Base-by-base conservation (phyloP, 2,329 filamentous ascomycete species). In the Fusarium graminum region DNA sequence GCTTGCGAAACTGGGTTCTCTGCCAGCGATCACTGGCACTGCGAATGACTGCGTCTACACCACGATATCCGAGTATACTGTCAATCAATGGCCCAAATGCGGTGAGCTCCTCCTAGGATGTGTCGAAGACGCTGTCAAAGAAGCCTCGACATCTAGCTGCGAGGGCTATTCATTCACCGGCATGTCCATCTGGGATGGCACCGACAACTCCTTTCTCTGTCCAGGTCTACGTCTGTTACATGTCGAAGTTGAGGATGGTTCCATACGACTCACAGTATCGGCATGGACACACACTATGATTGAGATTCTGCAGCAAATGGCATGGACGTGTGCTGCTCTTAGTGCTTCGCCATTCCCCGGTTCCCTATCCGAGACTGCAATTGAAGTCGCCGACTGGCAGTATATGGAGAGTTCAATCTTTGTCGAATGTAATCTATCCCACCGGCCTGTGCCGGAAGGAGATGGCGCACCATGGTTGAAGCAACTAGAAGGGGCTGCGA, bases 161-260 rank as follows among this genome's bases (percentile, higher is more conserved):
- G 62, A 73, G 7, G 74, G 72, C 1, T 65, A 70, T 10, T 29
- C 65, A 7, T 76, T 74, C 51, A 61, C 68, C 0, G 77, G 77
- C 39, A 77, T 79, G 74, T 75, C 76, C 2, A 68, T 79, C 6
- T 79, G 77, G 76, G 77, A 79, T 30, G 75, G 71, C 19, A 74
- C 68, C 4, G 72, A 74, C 3, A 65, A 69, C 4, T 63, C 65
- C 0, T 55, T 65, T 4, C 65, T 67, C 8, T 78, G 74, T 19
- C 72, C 75, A 0, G 74, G 77, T 14, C 55, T 79, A 3, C 70
- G 77, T 3, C 69, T 78, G 3, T 47, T 79, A 2, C 77, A 79
- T 25, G 43, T 79, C 1, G 77, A 79, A 55, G 65, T 78, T 4
- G 77, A 79, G 42, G 71, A 74, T 12, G 72, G 74, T 2, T 70